These are phyloP conservation scores for Aspergillus thermomutatus DNA, from an alignment of 2,329 filamentous ascomycete genomes.

Conservation along the genomic window DNA sequence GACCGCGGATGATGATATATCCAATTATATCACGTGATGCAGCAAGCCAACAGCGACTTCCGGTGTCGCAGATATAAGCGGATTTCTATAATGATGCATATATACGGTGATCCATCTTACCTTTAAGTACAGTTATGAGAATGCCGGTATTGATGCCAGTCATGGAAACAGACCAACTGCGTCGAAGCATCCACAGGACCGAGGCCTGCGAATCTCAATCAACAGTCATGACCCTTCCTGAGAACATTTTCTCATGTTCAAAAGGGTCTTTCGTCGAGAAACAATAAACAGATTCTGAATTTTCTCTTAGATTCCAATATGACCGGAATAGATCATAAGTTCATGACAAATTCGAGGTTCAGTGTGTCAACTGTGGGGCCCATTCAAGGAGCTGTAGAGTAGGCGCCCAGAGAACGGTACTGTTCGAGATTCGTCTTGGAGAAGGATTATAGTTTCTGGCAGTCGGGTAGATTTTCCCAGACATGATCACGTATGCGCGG, in stretches of 20 bases:
- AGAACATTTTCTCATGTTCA: background rate
- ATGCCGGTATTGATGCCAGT: background rate
- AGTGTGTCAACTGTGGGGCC: background rate
- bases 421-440: background rate
- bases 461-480: background rate
- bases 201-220: background rate
- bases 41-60: background rate
- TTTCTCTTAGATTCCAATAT: no score
- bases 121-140: background rate
- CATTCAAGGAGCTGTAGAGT: background rate
- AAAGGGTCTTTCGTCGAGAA: background rate
- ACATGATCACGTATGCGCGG: slow-evolving; percentile 15
- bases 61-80: background rate
- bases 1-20: background rate
- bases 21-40: background rate
- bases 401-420: background rate
- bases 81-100: background rate
- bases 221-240: background rate
- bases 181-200: no score
- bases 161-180: background rate
- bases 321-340: background rate
- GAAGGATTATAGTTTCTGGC: background rate
- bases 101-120: background rate
- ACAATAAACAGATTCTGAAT: background rate
- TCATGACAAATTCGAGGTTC: background rate